Evolutionary conservation across 1,284 basidiomycete species (phyloP), one percentile per base, ranked within the genome.

Genomic region (Rhodotorula sp.): DNA sequence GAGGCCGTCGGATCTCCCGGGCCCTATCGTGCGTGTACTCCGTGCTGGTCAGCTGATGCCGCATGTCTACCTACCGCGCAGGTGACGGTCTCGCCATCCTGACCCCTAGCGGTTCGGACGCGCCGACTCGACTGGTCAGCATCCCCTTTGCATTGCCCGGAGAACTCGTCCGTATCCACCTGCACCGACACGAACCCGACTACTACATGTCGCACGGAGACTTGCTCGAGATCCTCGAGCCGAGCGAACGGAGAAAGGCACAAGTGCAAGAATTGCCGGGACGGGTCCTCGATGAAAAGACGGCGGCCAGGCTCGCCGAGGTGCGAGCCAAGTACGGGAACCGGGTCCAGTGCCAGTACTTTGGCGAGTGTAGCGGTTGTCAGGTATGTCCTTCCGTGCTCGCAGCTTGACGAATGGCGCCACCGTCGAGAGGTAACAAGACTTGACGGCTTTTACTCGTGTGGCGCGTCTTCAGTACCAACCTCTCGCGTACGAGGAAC

Each of bases 401-500:
- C 29, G 30, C 44, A 45, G 20, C 42, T 20, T 1, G 37, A 37
- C 37, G 6, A 10, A 6, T 37, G 10, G 77, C 89, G 91, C 77
- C 90, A 90, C 78, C 89, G 14, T 24, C 15, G 14, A 18, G 10
- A 4, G 10, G 8, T 29, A n/a, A n/a, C 22, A 10, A n/a, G 51
- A 53, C 33, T 46, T 91, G 81, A 88, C 87, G 54, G 33, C 80
- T 75, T 30, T 22, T 42, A n/a, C 30, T 20, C 26, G 29, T 14
- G 17, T 14, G 17, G 12, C 18, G 30, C 20, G 20, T 30, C 45
- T 17, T 37, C 64, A 75, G 75, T 76, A 77, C 56, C 76, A 94
- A 87, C 93, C 93, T 87, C 83, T 98, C 4, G 88, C 92, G 0
- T 97, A 97, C 77, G 87, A 89, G 24, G 86, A 85, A 12, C 95